phyloP scores from a whole-genome alignment of 805 yeast species.

The Cyberlindnera meyerae region DNA sequence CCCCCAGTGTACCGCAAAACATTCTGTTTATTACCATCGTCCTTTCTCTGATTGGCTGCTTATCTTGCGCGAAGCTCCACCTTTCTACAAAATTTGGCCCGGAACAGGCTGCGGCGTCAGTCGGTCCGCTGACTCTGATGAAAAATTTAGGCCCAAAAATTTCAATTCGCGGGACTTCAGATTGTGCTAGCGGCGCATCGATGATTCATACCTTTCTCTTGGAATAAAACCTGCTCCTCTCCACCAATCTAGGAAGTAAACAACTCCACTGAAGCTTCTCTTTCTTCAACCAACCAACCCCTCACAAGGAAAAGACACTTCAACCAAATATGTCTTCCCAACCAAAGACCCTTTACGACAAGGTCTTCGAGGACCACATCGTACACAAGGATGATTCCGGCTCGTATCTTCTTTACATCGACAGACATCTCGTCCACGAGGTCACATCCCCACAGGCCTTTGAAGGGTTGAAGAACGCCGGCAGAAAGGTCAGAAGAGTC shows the following conservation, averaged over 20 bases:
- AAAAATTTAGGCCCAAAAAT: slow-evolving; percentile 1
- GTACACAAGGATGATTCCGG: slow-evolving; percentile 88
- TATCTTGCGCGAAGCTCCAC: background rate
- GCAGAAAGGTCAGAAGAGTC: slow-evolving; percentile 81
- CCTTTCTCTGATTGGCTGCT: slow-evolving; percentile 16
- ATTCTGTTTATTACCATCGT: slow-evolving; percentile 13
- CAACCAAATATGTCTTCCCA: slow-evolving; percentile 7
- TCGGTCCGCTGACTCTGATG: slow-evolving; percentile 15
- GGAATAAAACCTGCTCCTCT: slow-evolving; percentile 2
- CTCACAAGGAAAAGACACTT: background rate
- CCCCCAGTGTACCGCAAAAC: too few species aligned
- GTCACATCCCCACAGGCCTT: slow-evolving; percentile 99
- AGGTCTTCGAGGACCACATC: slow-evolving; percentile 91
- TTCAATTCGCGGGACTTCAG: background rate
- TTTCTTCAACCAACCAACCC: background rate
- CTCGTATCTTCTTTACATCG: slow-evolving; percentile 83
- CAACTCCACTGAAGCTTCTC: too few species aligned
- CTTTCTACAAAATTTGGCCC: too few species aligned
- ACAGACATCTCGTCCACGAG: slow-evolving; percentile 96
- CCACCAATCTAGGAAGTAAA: too few species aligned
- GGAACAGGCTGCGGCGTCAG: background rate
- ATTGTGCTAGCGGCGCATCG: too few species aligned
- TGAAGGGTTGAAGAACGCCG: slow-evolving; percentile 88
- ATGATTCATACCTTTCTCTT: background rate
- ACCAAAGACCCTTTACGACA: slow-evolving; percentile 77